phyloP scores from a whole-genome alignment of 768 basidiomycete species.

The Suillus plorans region DNA sequence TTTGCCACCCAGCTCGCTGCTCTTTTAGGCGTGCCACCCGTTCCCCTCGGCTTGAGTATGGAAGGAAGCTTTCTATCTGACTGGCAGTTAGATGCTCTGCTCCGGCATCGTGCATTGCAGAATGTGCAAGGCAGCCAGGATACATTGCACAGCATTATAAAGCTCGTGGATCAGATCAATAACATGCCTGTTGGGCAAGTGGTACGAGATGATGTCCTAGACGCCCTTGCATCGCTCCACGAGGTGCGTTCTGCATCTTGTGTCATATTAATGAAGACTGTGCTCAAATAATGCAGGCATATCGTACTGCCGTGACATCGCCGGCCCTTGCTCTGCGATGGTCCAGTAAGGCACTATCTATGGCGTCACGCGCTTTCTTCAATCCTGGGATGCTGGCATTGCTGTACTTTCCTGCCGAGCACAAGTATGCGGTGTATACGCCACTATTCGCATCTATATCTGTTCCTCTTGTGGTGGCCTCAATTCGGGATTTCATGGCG shows the following conservation, averaged over 20 bases:
- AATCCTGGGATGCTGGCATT: slow-evolving; percentile 95
- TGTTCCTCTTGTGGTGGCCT: slow-evolving; percentile 76
- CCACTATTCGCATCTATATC: slow-evolving; percentile 91
- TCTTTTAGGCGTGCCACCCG: slow-evolving; percentile 76
- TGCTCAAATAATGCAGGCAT: slow-evolving; percentile 18
- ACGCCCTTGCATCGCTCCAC: slow-evolving; percentile 70
- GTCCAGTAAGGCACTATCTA: slow-evolving; percentile 60
- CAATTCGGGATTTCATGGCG: slow-evolving; percentile 66
- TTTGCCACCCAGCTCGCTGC: slow-evolving; percentile 73
- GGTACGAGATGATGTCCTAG: slow-evolving; percentile 71
- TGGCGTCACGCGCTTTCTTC: slow-evolving; percentile 89
- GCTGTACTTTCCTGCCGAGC: slow-evolving; percentile 96
- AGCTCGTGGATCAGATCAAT: slow-evolving; percentile 80
- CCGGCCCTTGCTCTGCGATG: slow-evolving; percentile 45
- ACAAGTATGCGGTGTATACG: slow-evolving; percentile 95
- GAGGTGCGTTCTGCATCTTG: slow-evolving; percentile 45
- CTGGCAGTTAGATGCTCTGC: slow-evolving; percentile 83
- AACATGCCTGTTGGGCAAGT: slow-evolving; percentile 89
- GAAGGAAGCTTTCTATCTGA: slow-evolving; percentile 42
- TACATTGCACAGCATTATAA: slow-evolving; percentile 79
- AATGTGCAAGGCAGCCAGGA: slow-evolving; percentile 68
- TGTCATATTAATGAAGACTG: slow-evolving; percentile 3
- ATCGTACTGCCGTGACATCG: slow-evolving; percentile 18
- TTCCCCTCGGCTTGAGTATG: slow-evolving; percentile 48
- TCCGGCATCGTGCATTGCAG: slow-evolving; percentile 68